Conservation (phyloP, 2,329 filamentous ascomycete genomes). For the Stachybotrys chlorohalonatus region DNA sequence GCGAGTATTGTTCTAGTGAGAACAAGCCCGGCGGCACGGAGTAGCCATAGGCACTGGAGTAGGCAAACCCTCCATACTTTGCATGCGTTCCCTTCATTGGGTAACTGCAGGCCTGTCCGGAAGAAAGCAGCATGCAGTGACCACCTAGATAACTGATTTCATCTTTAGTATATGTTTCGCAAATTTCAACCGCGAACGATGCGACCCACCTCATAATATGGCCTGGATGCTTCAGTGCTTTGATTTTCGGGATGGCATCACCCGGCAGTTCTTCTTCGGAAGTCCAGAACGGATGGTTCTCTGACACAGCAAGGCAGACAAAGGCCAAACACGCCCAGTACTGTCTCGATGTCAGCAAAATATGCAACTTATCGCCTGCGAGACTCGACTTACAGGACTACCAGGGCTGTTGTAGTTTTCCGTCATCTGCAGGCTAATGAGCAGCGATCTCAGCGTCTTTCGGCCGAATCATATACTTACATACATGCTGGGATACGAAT, state of each 20-base stretch:
- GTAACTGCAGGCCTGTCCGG: conserved; percentile 74
- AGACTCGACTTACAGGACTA: conserved; percentile 36
- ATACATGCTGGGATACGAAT: conserved; percentile 71
- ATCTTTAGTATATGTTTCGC: not conserved
- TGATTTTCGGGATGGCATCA: conserved; percentile 46
- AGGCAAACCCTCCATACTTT: conserved; percentile 74
- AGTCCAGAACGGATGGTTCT: conserved; percentile 67
- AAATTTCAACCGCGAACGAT: not conserved
- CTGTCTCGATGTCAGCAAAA: conserved; percentile 20
- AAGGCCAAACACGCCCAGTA: conserved; percentile 78
- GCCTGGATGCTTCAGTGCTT: conserved; percentile 56
- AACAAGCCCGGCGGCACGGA: conserved; percentile 69
- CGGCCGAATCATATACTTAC: conserved; percentile 22
- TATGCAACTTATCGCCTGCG: not conserved
- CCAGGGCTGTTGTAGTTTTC: conserved; percentile 80
- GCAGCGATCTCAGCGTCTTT: not conserved
- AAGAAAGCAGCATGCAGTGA: conserved; percentile 67
- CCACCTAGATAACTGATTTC: conserved; percentile 51
- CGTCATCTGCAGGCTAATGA: conserved; percentile 42
- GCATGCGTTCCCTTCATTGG: conserved; percentile 74
- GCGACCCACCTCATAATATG: conserved; percentile 53
- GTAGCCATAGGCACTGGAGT: conserved; percentile 68
- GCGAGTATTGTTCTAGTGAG: conserved; percentile 66
- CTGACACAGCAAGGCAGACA: conserved; percentile 61
- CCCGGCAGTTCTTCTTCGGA: conserved; percentile 54